Evolutionary conservation across 306 rosid species (phyloP), one percentile per base, ranked within the genome.

Genomic region (Trifolium pratense): DNA sequence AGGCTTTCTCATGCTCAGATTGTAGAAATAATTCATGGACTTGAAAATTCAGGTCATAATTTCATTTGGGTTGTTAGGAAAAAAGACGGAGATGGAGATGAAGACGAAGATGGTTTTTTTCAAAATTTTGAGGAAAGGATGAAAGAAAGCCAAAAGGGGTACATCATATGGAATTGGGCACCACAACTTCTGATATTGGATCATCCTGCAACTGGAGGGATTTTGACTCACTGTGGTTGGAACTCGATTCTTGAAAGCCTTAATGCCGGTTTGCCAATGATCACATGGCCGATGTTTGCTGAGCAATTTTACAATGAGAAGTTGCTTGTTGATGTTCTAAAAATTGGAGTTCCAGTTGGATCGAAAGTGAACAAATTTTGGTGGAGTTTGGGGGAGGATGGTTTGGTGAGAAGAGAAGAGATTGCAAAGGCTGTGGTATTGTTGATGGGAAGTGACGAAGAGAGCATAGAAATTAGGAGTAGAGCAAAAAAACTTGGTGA

Each of bases 161-260:
- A 12, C 9, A 66, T 75, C 73, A 75, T 75, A 66, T 53, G 73
- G 80, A 57, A 68, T 15, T 76, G 75, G 80, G 80, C 75, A 31
- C 80, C 80, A 18, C 74, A 76, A 51, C 18, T 76, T 11, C 75
- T 59, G 0, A 76, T 68, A 77, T 48, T 77, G 68, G 13, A 42
- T 1, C 80, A 77, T 43, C 70, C 70, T 68, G 17, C 80, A 8
- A 59, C 63, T 1, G 71, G 76, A 36, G 76, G 76, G 6, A 49
- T 61, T n/a, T 36, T 70, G 57, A 77, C 81, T 60, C 81, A 61
- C 17, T 70, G 81, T 77, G 81, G 81, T n/a, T 69, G 76, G 81
- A 70, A 77, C 26, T 58, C 76, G 1, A 76, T 59, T 5, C 61
- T 67, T 18, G 80, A 76, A 59, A 60, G 80, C 61, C 4, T 77